Percentiles rank a stretch among this genome's conserved stretches.
Evolutionary conservation across 805 yeast genomes (phyloP).

Genomic region (Saccharomyces mikatae): DNA sequence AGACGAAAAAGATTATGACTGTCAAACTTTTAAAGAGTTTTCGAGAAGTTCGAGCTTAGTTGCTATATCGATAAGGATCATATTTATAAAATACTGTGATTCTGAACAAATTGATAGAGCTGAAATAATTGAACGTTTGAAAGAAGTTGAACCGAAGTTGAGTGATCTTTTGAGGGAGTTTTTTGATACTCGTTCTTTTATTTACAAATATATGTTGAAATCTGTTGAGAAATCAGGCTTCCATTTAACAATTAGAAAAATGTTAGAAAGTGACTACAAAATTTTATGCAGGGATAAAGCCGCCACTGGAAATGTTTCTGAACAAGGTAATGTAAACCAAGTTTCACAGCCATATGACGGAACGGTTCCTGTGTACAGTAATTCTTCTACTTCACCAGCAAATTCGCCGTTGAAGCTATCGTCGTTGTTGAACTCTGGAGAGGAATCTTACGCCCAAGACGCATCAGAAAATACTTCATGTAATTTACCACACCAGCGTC

Average conservation of each 20-base stretch:
- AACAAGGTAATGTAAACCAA: not conserved
- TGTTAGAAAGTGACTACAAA: constrained; percentile 8
- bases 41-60: not conserved
- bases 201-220: constrained; percentile 9
- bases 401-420: constrained; percentile 1
- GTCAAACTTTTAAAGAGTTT: not conserved
- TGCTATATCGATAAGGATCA: not conserved
- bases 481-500: not conserved
- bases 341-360: not conserved
- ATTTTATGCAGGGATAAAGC: not conserved
- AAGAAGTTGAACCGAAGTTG: not conserved
- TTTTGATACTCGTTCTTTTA: constrained; percentile 2
- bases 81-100: not conserved
- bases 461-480: not conserved
- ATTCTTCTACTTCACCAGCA: not conserved
- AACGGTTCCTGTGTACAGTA: not conserved
- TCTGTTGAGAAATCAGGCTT: constrained; percentile 12
- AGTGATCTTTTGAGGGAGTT: not conserved
- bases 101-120: not conserved
- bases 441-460: not conserved
- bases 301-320: not conserved
- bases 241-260: constrained; percentile 8
- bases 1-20: not conserved
- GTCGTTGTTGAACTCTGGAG: constrained; percentile 1
- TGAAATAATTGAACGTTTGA: not conserved